Evolutionary conservation across 2,329 filamentous ascomycete genomes (phyloP), one percentile per base, ranked within the genome.

Genomic region (Paradendryphiella salina): DNA sequence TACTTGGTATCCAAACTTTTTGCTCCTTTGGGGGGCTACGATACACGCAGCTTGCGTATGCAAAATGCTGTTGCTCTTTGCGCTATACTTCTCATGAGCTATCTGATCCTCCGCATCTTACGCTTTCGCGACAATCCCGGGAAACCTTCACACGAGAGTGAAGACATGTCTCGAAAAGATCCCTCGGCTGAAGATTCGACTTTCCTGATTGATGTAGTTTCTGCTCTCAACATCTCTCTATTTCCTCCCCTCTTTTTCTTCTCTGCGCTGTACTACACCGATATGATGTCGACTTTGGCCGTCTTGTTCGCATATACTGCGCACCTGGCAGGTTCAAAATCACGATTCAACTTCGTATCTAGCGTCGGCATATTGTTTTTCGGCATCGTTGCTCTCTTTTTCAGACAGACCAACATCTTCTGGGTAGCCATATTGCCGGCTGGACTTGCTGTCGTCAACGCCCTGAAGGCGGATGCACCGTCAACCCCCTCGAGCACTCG

Each of bases 241-340:
- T 96, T 97, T 56, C 94, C 94, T 0, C 84, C 92, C 0, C 72
- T 99, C 0, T 96, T 96, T 79, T 99, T 99, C 80, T 99, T 99
- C 73, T 94, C 90, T 0, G 91, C 85, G 0, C 78, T 99, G 6
- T 99, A 96, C 73, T 99, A 99, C 72, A 99, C 94, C 0, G 94
- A 99, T 71, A 82, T 96, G 2, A 80, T 89, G 42, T 95, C 93
- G 0, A 89, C 91, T 0, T 77, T 89, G 6, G 80, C 85, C 1
- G 89, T 96, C 0, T 75, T 96, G 7, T 70, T 84, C 2, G 83
- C 85, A 1, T 94, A 92, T 66, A 76, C 81, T 60, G 76, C 77
- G 40, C 61, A 80, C 21, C 67, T 75, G 43, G 73, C 70, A 38
- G 60, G 18, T 52, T 34, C 33, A 1, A 31, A 43, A 43, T 20